Percentiles rank a stretch among this genome's conserved stretches.
Evolutionary conservation across 139 green algal species (phyloP).

Genomic region (Haematococcus lacustris): DNA sequence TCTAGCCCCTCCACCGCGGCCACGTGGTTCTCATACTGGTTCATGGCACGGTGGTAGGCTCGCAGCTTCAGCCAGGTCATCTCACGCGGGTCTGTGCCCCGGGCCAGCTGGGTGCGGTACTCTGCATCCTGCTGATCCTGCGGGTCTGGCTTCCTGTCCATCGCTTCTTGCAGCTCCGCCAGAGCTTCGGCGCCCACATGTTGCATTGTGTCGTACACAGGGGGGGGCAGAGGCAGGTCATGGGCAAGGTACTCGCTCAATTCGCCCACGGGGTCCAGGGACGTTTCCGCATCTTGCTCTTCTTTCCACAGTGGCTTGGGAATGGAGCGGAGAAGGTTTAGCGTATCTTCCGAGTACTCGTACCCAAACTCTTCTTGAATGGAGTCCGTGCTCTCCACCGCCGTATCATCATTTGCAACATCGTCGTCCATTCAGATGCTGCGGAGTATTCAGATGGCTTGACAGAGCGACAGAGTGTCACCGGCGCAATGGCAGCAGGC

Average conservation of each 20-base stretch:
- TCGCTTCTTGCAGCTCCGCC: neutral
- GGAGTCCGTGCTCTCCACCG: conserved; percentile 2
- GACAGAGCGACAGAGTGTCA: too few relatives aligned
- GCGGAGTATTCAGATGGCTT: too few relatives aligned
- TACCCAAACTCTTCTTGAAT: conserved; percentile 13
- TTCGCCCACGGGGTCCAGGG: conserved; percentile 2
- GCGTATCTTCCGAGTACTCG: conserved; percentile 19
- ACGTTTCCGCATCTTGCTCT: conserved; percentile 9
- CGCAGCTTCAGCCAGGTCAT: conserved; percentile 21
- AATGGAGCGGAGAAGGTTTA: conserved; percentile 6
- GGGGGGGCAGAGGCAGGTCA: neutral
- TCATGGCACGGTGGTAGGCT: conserved; percentile 15
- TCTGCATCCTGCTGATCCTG: neutral
- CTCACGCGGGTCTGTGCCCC: conserved; percentile 7
- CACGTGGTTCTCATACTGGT: neutral
- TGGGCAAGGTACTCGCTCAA: neutral
- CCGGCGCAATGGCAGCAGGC: too few relatives aligned
- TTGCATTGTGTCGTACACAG: neutral
- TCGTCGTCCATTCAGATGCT: too few relatives aligned
- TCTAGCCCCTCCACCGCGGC: neutral
- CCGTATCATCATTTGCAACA: conserved; percentile 1
- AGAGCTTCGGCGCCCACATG: neutral
- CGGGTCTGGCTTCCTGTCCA: neutral
- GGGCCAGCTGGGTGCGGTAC: conserved; percentile 4
- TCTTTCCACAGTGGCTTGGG: conserved; percentile 5